Evolutionary conservation across 1,139 yeast species (phyloP).

Genomic region (Fermentozyma sake): DNA sequence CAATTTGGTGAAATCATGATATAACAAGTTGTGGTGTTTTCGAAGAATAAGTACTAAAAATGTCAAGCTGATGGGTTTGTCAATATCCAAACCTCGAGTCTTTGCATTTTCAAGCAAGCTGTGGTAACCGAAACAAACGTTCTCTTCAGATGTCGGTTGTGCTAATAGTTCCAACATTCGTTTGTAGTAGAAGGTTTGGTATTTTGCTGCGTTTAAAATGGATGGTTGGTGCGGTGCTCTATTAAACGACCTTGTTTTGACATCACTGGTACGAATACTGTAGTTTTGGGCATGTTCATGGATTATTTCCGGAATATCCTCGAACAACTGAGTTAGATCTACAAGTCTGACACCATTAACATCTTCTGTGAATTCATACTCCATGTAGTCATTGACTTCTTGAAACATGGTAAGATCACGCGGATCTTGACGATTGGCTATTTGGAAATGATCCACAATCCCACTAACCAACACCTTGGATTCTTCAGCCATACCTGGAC

Average conservation of each 20-base stretch:
- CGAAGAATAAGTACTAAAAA: conserved; percentile 33
- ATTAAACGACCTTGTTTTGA: conserved; percentile 49
- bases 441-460: conserved; percentile 49
- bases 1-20: conserved; percentile 42
- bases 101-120: conserved; percentile 40
- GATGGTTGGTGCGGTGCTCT: conserved; percentile 43
- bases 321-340: conserved; percentile 21
- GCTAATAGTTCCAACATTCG: conserved; percentile 15
- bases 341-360: conserved; percentile 13
- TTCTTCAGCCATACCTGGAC: not conserved
- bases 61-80: conserved; percentile 42
- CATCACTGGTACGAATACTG: conserved; percentile 34
- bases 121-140: conserved; percentile 9
- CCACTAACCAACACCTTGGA: conserved; percentile 52
- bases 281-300: conserved; percentile 9
- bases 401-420: conserved; percentile 19
- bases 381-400: conserved; percentile 15
- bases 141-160: conserved; percentile 1
- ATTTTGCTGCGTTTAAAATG: conserved; percentile 45
- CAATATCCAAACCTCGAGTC: conserved; percentile 43
- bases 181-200: conserved; percentile 56
- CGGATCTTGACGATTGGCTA: conserved; percentile 13
- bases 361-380: conserved; percentile 6
- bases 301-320: conserved; percentile 13
- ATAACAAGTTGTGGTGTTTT: conserved; percentile 27